These are phyloP conservation scores for Hypoxylon intermedium DNA, from an alignment of 495 filamentous ascomycete genomes.

Conservation along the genomic window DNA sequence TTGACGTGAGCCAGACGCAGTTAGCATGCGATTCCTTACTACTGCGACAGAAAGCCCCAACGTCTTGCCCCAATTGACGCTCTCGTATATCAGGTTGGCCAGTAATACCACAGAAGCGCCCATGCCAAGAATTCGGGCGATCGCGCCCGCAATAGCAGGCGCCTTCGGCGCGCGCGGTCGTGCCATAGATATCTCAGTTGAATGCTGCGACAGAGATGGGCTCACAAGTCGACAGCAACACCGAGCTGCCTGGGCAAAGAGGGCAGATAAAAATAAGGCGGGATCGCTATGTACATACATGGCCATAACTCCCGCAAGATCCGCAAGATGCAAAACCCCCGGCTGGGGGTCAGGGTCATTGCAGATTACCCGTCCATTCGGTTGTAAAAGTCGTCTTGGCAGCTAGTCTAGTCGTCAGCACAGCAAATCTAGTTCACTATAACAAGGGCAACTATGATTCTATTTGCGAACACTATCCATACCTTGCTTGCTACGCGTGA, in stretches of 20 bases:
- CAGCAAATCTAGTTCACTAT: slow-evolving; percentile 1
- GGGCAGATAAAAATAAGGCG: slow-evolving; percentile 9
- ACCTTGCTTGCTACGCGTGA: not conserved
- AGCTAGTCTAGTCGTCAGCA: slow-evolving; percentile 24
- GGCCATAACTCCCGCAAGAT: slow-evolving; percentile 22
- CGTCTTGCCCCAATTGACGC: slow-evolving; percentile 38
- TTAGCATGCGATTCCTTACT: slow-evolving; percentile 15
- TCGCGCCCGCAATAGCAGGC: slow-evolving; percentile 21
- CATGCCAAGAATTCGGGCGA: slow-evolving; percentile 35
- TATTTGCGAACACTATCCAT: slow-evolving; percentile 1
- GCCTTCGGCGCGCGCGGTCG: slow-evolving; percentile 28
- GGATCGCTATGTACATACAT: slow-evolving; percentile 15
- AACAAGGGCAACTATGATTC: not conserved
- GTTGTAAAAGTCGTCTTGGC: slow-evolving; percentile 34
- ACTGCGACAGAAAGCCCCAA: slow-evolving; percentile 29
- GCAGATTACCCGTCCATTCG: slow-evolving; percentile 41
- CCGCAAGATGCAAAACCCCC: not conserved
- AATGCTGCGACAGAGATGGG: not conserved
- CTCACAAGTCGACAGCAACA: not conserved
- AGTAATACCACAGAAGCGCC: slow-evolving; percentile 36
- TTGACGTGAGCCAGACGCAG: not conserved
- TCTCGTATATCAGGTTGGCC: slow-evolving; percentile 38
- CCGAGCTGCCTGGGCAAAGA: slow-evolving; percentile 1
- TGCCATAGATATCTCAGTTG: slow-evolving; percentile 10
- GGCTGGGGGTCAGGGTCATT: slow-evolving; percentile 33